Evolutionary conservation across 768 basidiomycete species (phyloP).

Genomic region (Gloeostereum incarnatum): DNA sequence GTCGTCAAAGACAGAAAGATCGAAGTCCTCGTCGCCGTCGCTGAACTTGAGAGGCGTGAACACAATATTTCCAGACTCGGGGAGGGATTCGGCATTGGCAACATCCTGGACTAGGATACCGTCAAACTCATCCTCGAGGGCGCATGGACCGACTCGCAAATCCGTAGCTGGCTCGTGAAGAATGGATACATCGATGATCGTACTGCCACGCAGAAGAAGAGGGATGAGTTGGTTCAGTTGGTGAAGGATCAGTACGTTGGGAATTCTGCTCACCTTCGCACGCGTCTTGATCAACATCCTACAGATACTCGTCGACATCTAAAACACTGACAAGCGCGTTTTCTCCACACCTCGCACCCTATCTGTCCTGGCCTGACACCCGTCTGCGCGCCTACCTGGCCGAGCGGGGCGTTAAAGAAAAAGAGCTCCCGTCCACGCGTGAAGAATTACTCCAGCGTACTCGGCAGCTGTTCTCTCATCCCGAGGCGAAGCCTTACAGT

Average conservation of each 20-base stretch:
- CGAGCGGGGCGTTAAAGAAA: conserved; percentile 64
- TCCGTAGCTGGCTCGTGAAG: conserved; percentile 67
- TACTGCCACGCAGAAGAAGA: conserved; percentile 50
- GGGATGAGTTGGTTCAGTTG: conserved; percentile 67
- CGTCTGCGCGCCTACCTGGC: conserved; percentile 85
- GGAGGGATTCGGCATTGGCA: not conserved
- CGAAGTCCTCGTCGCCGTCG: no score
- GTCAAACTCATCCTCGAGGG: conserved; percentile 51
- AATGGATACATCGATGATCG: conserved; percentile 49
- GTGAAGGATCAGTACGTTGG: conserved; percentile 57
- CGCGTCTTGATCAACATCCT: not conserved
- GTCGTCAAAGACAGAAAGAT: no score
- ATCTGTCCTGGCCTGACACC: conserved; percentile 89
- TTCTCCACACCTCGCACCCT: conserved; percentile 37
- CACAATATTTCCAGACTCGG: no score
- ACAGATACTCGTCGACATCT: conserved; percentile 16
- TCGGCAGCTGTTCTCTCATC: not conserved
- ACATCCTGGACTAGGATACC: conserved; percentile 47
- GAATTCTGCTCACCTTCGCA: not conserved
- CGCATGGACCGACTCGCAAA: conserved; percentile 68
- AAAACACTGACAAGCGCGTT: conserved; percentile 20
- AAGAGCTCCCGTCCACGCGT: conserved; percentile 51
- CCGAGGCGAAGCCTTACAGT: conserved; percentile 54
- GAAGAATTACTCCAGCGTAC: not conserved
- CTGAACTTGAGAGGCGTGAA: no score